Conservation (phyloP, 805 yeast genomes). For the Komagataella phaffii region DNA sequence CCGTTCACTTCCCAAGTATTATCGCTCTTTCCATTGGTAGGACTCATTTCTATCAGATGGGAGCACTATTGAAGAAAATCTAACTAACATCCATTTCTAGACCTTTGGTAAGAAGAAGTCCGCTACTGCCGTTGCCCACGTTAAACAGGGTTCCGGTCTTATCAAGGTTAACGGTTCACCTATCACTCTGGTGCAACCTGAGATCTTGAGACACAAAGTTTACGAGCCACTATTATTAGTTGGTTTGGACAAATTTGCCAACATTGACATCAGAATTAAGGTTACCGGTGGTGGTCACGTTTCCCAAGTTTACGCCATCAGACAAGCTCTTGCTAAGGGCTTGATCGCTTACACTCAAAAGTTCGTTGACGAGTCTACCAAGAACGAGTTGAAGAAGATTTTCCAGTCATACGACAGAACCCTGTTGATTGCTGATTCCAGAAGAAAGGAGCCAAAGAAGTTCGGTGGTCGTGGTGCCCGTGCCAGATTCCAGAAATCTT, state of each 20-base stretch:
- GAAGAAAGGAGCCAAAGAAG: conserved; percentile 99
- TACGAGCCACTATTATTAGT: conserved; percentile 98
- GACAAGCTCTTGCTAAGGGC: conserved; percentile 99
- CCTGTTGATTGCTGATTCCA: conserved; percentile 96
- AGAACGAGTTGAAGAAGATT: conserved; percentile 98
- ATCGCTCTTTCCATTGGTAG: neutral
- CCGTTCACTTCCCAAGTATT: neutral
- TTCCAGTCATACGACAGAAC: conserved; percentile 98
- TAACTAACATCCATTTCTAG: conserved; percentile 26
- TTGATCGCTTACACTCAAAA: conserved; percentile 99
- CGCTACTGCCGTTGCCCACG: conserved; percentile 99
- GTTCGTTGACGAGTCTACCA: conserved; percentile 98
- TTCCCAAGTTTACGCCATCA: conserved; percentile 98
- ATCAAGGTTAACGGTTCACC: conserved; percentile 99
- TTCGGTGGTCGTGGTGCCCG: conserved; percentile 99
- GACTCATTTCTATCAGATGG: neutral
- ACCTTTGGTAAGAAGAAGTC: conserved; percentile 99
- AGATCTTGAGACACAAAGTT: conserved; percentile 97
- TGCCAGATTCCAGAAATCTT: conserved; percentile 99
- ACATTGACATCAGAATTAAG: conserved; percentile 96
- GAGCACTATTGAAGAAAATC: neutral
- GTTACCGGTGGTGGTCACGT: conserved; percentile 99
- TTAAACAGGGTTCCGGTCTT: conserved; percentile 98
- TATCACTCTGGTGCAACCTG: conserved; percentile 98
- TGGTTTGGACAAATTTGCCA: conserved; percentile 97